Percentiles rank a stretch among this genome's conserved stretches.
Evolutionary conservation across 2,329 filamentous ascomycete species (phyloP).

Genomic region (Salinomyces thailandicus): DNA sequence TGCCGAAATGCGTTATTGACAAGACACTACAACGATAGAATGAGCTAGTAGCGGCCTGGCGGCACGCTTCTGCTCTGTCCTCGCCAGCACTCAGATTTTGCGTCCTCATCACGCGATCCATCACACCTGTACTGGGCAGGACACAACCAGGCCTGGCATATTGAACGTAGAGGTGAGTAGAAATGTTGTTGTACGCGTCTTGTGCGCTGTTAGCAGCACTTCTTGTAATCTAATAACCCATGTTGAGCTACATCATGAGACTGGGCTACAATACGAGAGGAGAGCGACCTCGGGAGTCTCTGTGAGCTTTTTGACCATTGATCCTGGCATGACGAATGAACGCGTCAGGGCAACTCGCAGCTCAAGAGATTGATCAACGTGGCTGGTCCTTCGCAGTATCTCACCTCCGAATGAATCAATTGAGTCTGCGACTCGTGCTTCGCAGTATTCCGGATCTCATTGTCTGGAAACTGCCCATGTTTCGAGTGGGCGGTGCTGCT

Average conservation of each 20-base stretch:
- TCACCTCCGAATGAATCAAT: neutral
- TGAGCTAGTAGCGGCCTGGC: neutral
- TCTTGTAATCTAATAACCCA: constrained; percentile 65
- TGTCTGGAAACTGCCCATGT: too few relatives aligned
- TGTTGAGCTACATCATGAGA: constrained; percentile 41
- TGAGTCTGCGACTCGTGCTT: neutral
- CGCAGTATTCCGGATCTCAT: too few relatives aligned
- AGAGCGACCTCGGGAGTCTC: constrained; percentile 42
- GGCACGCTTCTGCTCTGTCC: neutral
- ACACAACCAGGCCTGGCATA: too few relatives aligned
- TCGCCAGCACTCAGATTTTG: too few relatives aligned
- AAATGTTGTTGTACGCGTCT: too few relatives aligned
- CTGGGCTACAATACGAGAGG: constrained; percentile 63
- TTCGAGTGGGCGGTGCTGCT: too few relatives aligned
- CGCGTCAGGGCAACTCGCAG: neutral
- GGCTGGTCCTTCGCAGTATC: too few relatives aligned
- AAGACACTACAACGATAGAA: constrained; percentile 39
- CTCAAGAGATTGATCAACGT: neutral
- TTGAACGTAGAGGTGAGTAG: too few relatives aligned
- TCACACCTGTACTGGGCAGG: too few relatives aligned
- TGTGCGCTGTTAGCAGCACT: constrained; percentile 21
- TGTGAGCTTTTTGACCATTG: constrained; percentile 25
- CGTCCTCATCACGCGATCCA: too few relatives aligned
- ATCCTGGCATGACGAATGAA: neutral
- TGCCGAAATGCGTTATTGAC: constrained; percentile 54